Conservation (phyloP, 371 early-diverging fungal genomes). For the Sporodiniella umbellata region DNA sequence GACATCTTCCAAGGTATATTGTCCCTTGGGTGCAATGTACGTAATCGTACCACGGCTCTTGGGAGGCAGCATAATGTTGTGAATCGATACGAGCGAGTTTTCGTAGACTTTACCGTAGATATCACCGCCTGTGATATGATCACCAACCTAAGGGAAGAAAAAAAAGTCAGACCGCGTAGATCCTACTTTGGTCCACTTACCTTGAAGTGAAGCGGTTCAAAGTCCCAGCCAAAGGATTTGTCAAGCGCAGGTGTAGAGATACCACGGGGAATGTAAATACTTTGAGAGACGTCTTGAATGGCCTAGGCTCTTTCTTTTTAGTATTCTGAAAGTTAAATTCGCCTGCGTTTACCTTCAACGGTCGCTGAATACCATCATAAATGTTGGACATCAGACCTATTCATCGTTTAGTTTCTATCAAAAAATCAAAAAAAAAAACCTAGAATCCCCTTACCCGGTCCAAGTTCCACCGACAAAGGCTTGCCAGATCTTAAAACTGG, state of each 20-base stretch:
- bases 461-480: conserved; percentile 99
- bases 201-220: conserved; percentile 87
- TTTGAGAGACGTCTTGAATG: conserved; percentile 90
- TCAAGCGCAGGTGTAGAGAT: conserved; percentile 97
- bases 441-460: conserved; percentile 75
- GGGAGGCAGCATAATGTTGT: conserved; percentile 97
- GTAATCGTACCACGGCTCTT: conserved; percentile 94
- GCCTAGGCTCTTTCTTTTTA: conserved; percentile 47
- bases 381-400: conserved; percentile 96
- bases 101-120: conserved; percentile 96
- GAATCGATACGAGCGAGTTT: conserved; percentile 92
- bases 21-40: conserved; percentile 94
- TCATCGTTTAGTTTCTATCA: background rate
- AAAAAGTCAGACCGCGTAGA: too few species aligned
- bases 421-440: too few species aligned
- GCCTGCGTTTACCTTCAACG: conserved; percentile 70
- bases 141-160: conserved; percentile 72
- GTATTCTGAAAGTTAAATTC: background rate
- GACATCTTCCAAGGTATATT: conserved; percentile 92
- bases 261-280: conserved; percentile 99
- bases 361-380: conserved; percentile 99
- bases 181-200: too few species aligned
- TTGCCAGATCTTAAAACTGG: conserved; percentile 97
- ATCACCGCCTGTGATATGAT: conserved; percentile 98
- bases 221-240: conserved; percentile 92